A percentile compares a stretch with the other conserved stretches of the same genome.
These are phyloP conservation scores for Candida koratica DNA, from an alignment of 805 yeast species.

Conservation along the genomic window DNA sequence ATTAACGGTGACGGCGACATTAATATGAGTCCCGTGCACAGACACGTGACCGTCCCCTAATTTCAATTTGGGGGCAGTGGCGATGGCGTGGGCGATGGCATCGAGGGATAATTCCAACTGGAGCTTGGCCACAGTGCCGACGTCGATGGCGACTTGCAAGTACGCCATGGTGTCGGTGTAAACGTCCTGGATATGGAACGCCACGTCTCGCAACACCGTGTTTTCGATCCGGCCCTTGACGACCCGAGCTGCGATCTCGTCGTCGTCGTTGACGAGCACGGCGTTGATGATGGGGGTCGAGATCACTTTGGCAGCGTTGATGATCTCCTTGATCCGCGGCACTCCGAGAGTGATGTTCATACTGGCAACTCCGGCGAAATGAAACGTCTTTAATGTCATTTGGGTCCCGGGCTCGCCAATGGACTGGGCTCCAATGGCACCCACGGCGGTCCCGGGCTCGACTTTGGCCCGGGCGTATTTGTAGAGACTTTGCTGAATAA, in stretches of 20 bases:
- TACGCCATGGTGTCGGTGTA: conserved; percentile 76
- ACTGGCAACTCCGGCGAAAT: conserved; percentile 99
- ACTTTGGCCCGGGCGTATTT: conserved; percentile 89
- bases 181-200: conserved; percentile 89
- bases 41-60: conserved; percentile 69
- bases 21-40: conserved; percentile 63
- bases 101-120: conserved; percentile 86
- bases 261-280: conserved; percentile 84
- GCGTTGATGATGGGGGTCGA: conserved; percentile 97
- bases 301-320: conserved; percentile 91
- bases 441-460: conserved; percentile 99
- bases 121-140: conserved; percentile 77
- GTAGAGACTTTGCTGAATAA: conserved; percentile 69
- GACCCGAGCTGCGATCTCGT: conserved; percentile 97
- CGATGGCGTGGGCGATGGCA: conserved; percentile 79
- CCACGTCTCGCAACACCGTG: conserved; percentile 81
- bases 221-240: conserved; percentile 97
- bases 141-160: conserved; percentile 76
- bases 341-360: conserved; percentile 99
- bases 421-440: conserved; percentile 98
- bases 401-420: conserved; percentile 99
- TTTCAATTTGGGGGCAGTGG: conserved; percentile 84
- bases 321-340: conserved; percentile 98
- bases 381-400: conserved; percentile 91
- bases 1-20: conserved; percentile 50